A percentile compares a stretch with the other conserved stretches of the same genome.
These are phyloP conservation scores for Penicillium goetzii DNA, from an alignment of 495 filamentous ascomycete genomes.

Conservation along the genomic window DNA sequence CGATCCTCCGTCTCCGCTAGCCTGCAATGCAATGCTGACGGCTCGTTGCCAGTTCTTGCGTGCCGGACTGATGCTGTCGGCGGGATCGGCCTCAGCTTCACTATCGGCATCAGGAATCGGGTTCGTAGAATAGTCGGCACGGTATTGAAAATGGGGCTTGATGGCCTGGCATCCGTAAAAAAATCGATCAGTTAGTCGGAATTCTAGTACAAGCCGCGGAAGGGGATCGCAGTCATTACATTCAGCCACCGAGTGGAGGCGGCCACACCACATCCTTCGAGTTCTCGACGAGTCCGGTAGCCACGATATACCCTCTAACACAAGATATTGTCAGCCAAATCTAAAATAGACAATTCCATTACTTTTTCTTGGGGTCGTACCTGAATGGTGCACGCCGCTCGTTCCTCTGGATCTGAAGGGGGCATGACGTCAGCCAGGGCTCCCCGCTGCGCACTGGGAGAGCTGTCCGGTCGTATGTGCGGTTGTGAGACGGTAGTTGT, in stretches of 20 bases:
- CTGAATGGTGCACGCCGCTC: conserved; percentile 59
- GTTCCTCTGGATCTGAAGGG: conserved; percentile 15
- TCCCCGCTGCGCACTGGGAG: not conserved
- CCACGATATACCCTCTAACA: conserved; percentile 69
- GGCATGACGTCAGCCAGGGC: conserved; percentile 34
- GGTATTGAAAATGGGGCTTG: not conserved
- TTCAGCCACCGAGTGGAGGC: conserved; percentile 70
- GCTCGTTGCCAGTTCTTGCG: conserved; percentile 75
- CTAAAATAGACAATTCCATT: not conserved
- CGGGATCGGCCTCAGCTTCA: conserved; percentile 12
- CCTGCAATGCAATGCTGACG: conserved; percentile 69
- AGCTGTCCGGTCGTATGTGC: not conserved
- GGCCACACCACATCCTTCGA: conserved; percentile 66
- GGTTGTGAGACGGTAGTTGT: not conserved
- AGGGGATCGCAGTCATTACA: conserved; percentile 32
- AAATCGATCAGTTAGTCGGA: not conserved
- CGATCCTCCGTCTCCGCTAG: conserved; percentile 61
- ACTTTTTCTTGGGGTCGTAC: conserved; percentile 21
- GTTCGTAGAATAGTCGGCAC: conserved; percentile 41
- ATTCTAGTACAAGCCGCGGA: conserved; percentile 1
- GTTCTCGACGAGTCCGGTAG: conserved; percentile 66
- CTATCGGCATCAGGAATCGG: conserved; percentile 19
- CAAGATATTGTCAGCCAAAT: not conserved
- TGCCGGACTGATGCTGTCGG: conserved; percentile 44
- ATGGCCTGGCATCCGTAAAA: conserved; percentile 47